phyloP scores from a whole-genome alignment of 306 rosid genomes.

The Casuarina equisetifolia region DNA sequence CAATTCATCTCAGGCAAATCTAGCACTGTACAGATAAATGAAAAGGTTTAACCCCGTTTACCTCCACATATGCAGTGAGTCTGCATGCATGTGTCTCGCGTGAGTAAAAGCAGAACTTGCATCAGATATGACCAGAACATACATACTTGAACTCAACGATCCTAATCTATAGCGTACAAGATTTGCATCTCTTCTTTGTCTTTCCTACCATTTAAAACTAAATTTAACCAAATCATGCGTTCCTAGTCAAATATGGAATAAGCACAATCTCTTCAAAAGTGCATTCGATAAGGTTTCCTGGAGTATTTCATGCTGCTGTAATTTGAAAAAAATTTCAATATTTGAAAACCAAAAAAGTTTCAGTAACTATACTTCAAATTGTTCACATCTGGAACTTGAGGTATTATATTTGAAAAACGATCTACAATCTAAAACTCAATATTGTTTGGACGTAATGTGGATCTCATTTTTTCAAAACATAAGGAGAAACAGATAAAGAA shows the following conservation, averaged over 20 bases:
- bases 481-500: no score
- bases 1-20: background rate
- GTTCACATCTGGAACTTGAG: no score
- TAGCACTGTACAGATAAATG: background rate
- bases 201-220: background rate
- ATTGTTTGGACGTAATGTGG: no score
- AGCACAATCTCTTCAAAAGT: background rate
- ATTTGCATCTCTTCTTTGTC: background rate
- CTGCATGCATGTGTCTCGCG: background rate
- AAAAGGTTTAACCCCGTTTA: background rate
- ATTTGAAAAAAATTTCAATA: no score
- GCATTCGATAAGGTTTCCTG: no score
- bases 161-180: background rate
- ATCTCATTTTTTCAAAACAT: no score
- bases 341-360: no score
- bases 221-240: background rate
- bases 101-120: background rate
- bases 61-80: background rate
- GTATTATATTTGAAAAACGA: no score
- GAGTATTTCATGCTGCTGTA: no score
- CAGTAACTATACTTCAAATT: no score
- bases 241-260: background rate
- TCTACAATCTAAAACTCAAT: no score
- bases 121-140: background rate
- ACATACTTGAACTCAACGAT: background rate